These are phyloP conservation scores for Pseudotulostoma volvatum DNA, from an alignment of 495 filamentous ascomycete species.

Conservation along the genomic window DNA sequence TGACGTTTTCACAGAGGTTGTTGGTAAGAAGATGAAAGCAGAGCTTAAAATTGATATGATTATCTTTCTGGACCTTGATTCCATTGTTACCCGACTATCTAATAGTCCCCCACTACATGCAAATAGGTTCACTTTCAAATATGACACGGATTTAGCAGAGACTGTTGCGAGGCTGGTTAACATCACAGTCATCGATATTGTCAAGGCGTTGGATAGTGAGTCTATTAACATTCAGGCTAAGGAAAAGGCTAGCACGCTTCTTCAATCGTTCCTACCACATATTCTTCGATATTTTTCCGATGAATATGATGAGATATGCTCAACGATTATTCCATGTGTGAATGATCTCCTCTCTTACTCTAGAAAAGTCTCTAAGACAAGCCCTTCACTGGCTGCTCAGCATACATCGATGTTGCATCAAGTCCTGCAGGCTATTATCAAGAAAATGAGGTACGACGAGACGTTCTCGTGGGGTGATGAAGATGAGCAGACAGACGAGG, in stretches of 20 bases:
- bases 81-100: slow-evolving; percentile 67
- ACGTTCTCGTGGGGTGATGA: slow-evolving; percentile 88
- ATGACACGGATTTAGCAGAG: slow-evolving; percentile 90
- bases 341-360: slow-evolving; percentile 80
- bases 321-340: slow-evolving; percentile 78
- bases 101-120: slow-evolving; percentile 62
- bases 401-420: slow-evolving; percentile 67
- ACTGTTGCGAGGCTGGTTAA: slow-evolving; percentile 94
- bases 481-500: slow-evolving; percentile 88
- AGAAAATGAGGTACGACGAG: slow-evolving; percentile 94
- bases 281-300: slow-evolving; percentile 89
- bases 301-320: slow-evolving; percentile 95
- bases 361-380: slow-evolving; percentile 52
- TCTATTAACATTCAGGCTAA: slow-evolving; percentile 35
- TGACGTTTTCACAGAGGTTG: slow-evolving; percentile 84
- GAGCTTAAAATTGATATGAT: slow-evolving; percentile 90
- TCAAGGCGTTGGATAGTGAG: slow-evolving; percentile 54
- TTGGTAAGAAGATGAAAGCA: slow-evolving; percentile 93
- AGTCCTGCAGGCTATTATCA: slow-evolving; percentile 76
- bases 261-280: slow-evolving; percentile 68
- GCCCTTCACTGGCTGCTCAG: slow-evolving; percentile 41
- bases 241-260: slow-evolving; percentile 51
- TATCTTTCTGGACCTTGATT: slow-evolving; percentile 65
- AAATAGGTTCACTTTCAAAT: slow-evolving; percentile 59
- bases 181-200: slow-evolving; percentile 66